Evolutionary conservation across 306 rosid species (phyloP).

Genomic region (Pyrus pyrifolia): DNA sequence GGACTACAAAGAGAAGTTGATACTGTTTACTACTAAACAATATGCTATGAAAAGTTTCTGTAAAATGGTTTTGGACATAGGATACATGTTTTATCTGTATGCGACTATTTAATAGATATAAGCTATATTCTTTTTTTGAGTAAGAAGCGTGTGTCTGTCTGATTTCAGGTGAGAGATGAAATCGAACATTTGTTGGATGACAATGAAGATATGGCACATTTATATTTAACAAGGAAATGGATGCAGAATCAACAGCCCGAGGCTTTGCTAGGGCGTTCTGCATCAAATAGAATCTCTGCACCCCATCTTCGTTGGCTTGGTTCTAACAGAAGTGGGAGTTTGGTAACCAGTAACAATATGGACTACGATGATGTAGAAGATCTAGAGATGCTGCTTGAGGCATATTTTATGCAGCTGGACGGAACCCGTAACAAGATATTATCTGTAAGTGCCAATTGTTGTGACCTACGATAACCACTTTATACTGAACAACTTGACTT

Average conservation of each 20-base stretch:
- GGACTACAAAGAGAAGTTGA: not conserved
- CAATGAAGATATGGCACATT: constrained; percentile 92
- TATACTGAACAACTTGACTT: not conserved
- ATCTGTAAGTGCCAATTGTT: constrained; percentile 55
- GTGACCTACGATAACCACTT: not conserved
- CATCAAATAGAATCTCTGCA: constrained; percentile 33
- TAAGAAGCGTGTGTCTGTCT: not conserved
- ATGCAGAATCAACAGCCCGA: constrained; percentile 69
- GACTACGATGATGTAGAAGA: constrained; percentile 84
- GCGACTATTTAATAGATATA: not conserved
- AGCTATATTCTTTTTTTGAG: not conserved
- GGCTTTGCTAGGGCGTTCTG: constrained; percentile 43
- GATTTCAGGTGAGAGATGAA: constrained; percentile 84
- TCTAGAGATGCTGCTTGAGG: constrained; percentile 97
- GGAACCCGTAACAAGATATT: constrained; percentile 96
- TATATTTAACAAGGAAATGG: constrained; percentile 91
- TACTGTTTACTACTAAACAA: not conserved
- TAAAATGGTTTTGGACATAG: not conserved
- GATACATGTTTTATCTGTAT: not conserved
- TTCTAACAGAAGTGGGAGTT: constrained; percentile 67
- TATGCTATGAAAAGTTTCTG: not conserved
- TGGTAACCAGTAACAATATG: constrained; percentile 47
- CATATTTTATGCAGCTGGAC: constrained; percentile 95
- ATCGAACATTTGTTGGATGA: constrained; percentile 92
- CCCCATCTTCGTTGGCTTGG: constrained; percentile 46